Conservation (phyloP, 2,329 filamentous ascomycete genomes). For the Lasiodiplodia gonubiensis region DNA sequence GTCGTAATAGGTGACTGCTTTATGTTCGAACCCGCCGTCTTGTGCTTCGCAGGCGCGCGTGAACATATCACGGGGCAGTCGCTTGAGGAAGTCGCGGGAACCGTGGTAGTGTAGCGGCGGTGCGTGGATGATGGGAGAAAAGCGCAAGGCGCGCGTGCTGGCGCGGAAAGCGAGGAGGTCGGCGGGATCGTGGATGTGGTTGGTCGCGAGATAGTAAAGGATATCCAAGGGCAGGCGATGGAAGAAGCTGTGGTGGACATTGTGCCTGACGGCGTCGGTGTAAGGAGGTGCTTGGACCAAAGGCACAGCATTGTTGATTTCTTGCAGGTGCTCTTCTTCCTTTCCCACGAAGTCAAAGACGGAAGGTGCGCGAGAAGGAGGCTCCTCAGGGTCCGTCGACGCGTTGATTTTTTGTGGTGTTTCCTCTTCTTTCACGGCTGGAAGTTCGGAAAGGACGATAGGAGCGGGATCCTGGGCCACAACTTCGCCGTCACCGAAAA, state of each 20-base stretch:
- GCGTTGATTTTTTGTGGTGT: too few species aligned
- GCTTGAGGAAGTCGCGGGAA: not conserved
- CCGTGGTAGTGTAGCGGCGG: too few species aligned
- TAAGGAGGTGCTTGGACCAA: too few species aligned
- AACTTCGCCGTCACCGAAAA: too few species aligned
- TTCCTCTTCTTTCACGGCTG: too few species aligned
- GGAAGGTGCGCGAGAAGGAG: too few species aligned
- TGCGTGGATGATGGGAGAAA: not conserved
- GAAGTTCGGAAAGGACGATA: too few species aligned
- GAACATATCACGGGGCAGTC: not conserved
- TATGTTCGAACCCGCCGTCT: too few species aligned
- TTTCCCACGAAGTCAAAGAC: not conserved
- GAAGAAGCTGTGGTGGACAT: constrained; percentile 1
- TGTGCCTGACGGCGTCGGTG: not conserved
- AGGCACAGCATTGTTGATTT: not conserved
- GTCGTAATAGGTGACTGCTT: too few species aligned
- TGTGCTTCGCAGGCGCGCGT: not conserved
- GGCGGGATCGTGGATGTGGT: not conserved
- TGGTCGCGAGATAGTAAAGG: not conserved
- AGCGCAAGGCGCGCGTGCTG: not conserved
- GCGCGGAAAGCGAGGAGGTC: not conserved
- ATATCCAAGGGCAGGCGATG: not conserved
- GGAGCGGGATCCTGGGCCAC: too few species aligned
- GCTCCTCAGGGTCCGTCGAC: too few species aligned
- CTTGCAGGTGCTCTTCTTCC: not conserved